Percentiles rank a stretch among this genome's conserved stretches.
phyloP scores from a whole-genome alignment of 106 monocot species.

The Iris macrosiphon region DNA sequence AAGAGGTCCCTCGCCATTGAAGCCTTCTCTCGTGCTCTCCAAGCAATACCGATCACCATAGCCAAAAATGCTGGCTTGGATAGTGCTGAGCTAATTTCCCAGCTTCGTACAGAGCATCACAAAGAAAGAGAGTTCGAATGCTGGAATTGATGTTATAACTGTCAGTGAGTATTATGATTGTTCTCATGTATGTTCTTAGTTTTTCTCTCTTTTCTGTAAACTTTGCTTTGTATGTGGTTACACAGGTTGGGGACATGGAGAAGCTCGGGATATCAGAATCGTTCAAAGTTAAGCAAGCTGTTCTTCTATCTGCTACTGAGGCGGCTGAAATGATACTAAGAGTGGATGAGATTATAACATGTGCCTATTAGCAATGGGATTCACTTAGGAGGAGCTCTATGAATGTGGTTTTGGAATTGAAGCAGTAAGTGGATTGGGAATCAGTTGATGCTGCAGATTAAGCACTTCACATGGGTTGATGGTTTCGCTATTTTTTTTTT shows the following conservation, averaged over 20 bases:
- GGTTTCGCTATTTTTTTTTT: too few relatives aligned
- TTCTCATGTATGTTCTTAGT: not conserved
- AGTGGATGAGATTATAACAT: constrained; percentile 81
- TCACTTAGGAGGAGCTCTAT: constrained; percentile 62
- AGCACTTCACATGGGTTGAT: too few relatives aligned
- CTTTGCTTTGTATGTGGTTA: too few relatives aligned
- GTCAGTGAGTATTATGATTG: constrained; percentile 32
- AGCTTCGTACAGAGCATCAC: constrained; percentile 95
- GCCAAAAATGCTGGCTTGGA: constrained; percentile 96
- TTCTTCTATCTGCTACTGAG: constrained; percentile 80
- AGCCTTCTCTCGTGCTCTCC: constrained; percentile 84
- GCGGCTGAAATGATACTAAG: constrained; percentile 87
- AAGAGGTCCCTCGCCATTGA: constrained; percentile 96
- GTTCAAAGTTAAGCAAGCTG: constrained; percentile 85
- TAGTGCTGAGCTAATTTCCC: constrained; percentile 88
- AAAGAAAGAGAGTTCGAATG: constrained; percentile 44
- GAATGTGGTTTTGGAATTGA: too few relatives aligned
- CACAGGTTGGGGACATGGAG: constrained; percentile 83
- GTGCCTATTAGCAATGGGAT: too few relatives aligned
- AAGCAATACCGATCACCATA: constrained; percentile 79
- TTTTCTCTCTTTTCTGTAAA: too few relatives aligned
- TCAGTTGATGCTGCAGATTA: too few relatives aligned
- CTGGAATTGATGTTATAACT: constrained; percentile 84
- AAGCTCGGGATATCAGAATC: constrained; percentile 71
- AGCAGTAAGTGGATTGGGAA: too few relatives aligned